These are phyloP conservation scores for Theileria equi DNA, from an alignment of 169 alveolate species.

Conservation along the genomic window DNA sequence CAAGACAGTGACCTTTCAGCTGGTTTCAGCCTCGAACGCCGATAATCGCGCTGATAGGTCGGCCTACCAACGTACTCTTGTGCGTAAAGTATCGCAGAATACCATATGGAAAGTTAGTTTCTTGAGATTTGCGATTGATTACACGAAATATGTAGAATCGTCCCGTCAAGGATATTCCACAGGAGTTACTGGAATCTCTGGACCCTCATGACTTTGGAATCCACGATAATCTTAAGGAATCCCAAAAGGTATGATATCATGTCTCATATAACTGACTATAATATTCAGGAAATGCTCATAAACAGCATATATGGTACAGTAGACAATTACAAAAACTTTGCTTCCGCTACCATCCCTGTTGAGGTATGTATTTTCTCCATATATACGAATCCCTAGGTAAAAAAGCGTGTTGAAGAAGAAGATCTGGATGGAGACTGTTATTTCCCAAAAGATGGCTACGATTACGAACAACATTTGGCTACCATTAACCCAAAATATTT, in stretches of 20 bases:
- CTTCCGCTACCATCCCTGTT: too few relatives aligned
- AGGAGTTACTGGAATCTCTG: conserved; percentile 24
- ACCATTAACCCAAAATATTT: conserved; percentile 66
- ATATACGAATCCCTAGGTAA: not conserved
- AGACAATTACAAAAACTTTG: conserved; percentile 30
- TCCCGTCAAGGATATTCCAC: conserved; percentile 14
- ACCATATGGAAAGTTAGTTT: conserved; percentile 30
- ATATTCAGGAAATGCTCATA: conserved; percentile 31
- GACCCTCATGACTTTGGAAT: conserved; percentile 60
- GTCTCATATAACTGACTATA: not conserved
- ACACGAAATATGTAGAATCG: conserved; percentile 26
- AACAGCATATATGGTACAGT: conserved; percentile 36
- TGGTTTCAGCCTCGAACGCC: conserved; percentile 58
- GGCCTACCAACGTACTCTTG: conserved; percentile 54
- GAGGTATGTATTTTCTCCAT: not conserved
- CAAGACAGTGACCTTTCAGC: conserved; percentile 45
- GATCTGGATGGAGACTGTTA: conserved; percentile 77
- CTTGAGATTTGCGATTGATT: not conserved
- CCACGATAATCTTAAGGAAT: conserved; percentile 25
- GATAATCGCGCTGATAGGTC: conserved; percentile 22
- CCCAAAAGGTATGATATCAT: conserved; percentile 34
- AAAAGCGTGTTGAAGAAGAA: conserved; percentile 19
- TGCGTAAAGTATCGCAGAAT: conserved; percentile 26
- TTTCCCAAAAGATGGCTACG: conserved; percentile 78
- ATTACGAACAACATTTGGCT: conserved; percentile 74